Evolutionary conservation across 1,284 basidiomycete species (phyloP).

Genomic region (Puccinia triticina): DNA sequence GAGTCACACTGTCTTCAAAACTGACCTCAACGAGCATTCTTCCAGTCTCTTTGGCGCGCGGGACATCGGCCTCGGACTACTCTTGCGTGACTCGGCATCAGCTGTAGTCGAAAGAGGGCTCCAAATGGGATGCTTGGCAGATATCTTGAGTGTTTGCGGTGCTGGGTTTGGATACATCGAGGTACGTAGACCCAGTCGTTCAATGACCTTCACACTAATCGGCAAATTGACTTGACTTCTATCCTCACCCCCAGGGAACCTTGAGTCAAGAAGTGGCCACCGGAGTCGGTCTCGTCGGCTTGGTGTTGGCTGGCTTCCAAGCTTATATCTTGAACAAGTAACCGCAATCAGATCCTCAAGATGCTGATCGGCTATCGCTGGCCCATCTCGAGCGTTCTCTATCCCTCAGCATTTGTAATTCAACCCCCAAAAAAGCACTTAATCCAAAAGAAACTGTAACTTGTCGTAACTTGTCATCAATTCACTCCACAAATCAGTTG

Average conservation of each 20-base stretch:
- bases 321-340: slow-evolving; percentile 46
- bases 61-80: slow-evolving; percentile 44
- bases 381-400: background rate
- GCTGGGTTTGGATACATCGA: slow-evolving; percentile 46
- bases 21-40: background rate
- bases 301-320: slow-evolving; percentile 33
- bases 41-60: slow-evolving; percentile 42
- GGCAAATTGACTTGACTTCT: background rate
- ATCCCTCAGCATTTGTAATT: slow-evolving; percentile 1
- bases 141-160: slow-evolving; percentile 27
- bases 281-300: slow-evolving; percentile 34
- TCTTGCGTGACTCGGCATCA: slow-evolving; percentile 43
- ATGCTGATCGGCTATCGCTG: too few relatives aligned
- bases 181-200: slow-evolving; percentile 5
- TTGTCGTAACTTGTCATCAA: too few relatives aligned
- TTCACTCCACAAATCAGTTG: too few relatives aligned
- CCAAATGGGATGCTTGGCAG: slow-evolving; percentile 43
- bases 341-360: background rate
- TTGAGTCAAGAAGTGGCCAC: slow-evolving; percentile 51
- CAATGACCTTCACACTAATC: background rate
- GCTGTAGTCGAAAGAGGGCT: slow-evolving; percentile 36
- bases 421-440: background rate
- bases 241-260: slow-evolving; percentile 26
- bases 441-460: background rate
- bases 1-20: background rate